Evolutionary conservation across 1,139 yeast species (phyloP), one percentile per base, ranked within the genome.

Genomic region (Magnusiomyces tetraspermus): DNA sequence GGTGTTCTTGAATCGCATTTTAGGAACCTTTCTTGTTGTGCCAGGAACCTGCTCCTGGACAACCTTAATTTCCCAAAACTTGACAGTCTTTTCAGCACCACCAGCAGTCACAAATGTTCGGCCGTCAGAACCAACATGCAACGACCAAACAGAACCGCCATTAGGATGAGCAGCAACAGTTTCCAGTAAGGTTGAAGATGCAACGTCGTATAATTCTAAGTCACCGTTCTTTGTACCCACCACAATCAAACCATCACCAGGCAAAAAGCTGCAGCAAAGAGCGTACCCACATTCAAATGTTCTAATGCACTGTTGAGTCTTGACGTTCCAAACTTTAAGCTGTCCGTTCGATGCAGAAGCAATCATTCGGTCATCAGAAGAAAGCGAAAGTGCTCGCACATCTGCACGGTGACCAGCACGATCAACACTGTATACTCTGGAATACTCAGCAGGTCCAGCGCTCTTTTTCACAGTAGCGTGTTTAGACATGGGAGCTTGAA

Each of bases 331-430:
- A 33, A 94, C 76, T 65, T 92, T 94, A 57, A 92, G 71, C 59
- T 80, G 79, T 11, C 97, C 97, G 63, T 89, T 88, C 1, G 97
- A 85, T 0, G 96, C 96, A 3, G 96, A 84, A 1, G 92, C 95
- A 47, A 90, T 71, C 58, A 92, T 71, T 63, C 80, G 82, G 64
- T 83, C 80, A 68, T 90, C 97, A 46, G 82, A 79, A 50, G 95
- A 84, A 41, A 94, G 74, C 59, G 89, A 90, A 66, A 87, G 72
- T 4, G 96, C 78, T 63, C 98, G 77, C 37, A 92, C 77, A 67
- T 94, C 99, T 3, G 87, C 80, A 65, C 97, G 80, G 65, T 90
- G 97, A 26, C 98, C 99, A 49, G 80, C 77, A 47, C 81, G 69
- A 48, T 89, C 96, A 37, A 92, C 74, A 1, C 82, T 69, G 62